Percentiles rank a stretch among this genome's conserved stretches.
phyloP scores from a whole-genome alignment of 306 rosid species.

The Quercus agrifolia region DNA sequence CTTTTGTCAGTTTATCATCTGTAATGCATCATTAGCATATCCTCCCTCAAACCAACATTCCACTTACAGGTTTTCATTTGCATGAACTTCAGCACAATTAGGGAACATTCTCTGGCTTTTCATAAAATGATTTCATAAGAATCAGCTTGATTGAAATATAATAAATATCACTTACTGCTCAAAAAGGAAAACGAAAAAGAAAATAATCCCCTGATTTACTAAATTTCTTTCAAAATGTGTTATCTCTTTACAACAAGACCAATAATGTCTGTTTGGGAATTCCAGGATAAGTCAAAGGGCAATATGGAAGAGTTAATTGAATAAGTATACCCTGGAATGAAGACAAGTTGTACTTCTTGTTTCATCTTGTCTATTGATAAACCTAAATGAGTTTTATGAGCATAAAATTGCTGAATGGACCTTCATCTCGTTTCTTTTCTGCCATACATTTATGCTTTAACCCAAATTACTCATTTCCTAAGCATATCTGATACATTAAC shows the following conservation, averaged over 20 bases:
- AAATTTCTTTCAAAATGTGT: neutral
- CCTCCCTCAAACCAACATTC: slow-evolving; percentile 22
- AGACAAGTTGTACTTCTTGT: neutral
- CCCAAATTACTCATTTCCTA: neutral
- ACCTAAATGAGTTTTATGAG: neutral
- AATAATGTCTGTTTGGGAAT: neutral
- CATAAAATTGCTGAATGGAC: neutral
- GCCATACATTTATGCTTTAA: neutral
- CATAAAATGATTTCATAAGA: neutral
- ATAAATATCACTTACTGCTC: slow-evolving; percentile 10
- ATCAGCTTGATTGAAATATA: neutral
- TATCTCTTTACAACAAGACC: slow-evolving; percentile 7
- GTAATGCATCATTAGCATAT: slow-evolving; percentile 3
- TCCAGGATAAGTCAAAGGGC: slow-evolving; percentile 4
- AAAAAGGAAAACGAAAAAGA: neutral
- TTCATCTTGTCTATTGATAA: slow-evolving; percentile 1
- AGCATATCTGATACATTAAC: neutral
- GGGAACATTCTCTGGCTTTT: neutral
- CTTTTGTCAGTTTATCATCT: neutral
- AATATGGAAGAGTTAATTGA: neutral
- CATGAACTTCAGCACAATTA: neutral
- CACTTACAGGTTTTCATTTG: slow-evolving; percentile 54
- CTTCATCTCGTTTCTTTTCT: neutral
- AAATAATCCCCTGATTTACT: too few species aligned
- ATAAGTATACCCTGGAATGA: neutral